Base-by-base conservation (phyloP, 2,329 filamentous ascomycete species). In the Dothideomycetes sp. region DNA sequence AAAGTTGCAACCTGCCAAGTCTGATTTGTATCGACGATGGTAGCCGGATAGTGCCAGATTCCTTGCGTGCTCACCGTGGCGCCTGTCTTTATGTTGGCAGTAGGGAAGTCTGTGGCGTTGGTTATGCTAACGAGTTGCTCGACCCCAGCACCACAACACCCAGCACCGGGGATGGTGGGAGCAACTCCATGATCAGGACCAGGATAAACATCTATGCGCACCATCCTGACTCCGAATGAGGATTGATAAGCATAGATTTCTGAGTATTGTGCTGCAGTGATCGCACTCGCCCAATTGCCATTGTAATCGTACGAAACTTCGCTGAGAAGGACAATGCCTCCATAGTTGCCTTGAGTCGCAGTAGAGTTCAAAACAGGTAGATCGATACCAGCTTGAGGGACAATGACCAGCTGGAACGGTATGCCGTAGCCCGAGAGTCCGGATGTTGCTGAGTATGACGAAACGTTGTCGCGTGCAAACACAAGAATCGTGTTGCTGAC, bases 361-460 rank as follows among this genome's bases (percentile, higher is more conserved):
- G 65, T 65, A 10, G 62, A 61, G 50, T 71, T 77, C 22, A 80
- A 64, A 0, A 57, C 46, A 1, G 76, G 76, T 19, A 80, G 65
- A 13, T 59, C 49, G 4, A 64, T 58, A 11, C 75, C 75, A 5
- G 53, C 50, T 49, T 72, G 62, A 18, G 6, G 73, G n/a, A 80
- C 72, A 15, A 70, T 48, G 9, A 77, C 51, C 5, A 68, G 63
- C 48, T 76, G 62, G 49, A 67, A 78, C 1, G 74, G 73, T 46
- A 80, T 78, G 22, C 73, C 75, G 50, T 80, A 79, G 43, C 65
- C 74, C 51, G 74, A 70, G 7, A 80, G 64, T 17, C 74, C 75
- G 10, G 67, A 68, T 24, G 64, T 67, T 10, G 69, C 69, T 19
- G 68, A 67, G 13, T 58, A 59, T 7, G 69, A 70, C 2, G 70